Evolutionary conservation across 208 protist species (phyloP).

Genomic region (Leishmania gerbilli): DNA sequence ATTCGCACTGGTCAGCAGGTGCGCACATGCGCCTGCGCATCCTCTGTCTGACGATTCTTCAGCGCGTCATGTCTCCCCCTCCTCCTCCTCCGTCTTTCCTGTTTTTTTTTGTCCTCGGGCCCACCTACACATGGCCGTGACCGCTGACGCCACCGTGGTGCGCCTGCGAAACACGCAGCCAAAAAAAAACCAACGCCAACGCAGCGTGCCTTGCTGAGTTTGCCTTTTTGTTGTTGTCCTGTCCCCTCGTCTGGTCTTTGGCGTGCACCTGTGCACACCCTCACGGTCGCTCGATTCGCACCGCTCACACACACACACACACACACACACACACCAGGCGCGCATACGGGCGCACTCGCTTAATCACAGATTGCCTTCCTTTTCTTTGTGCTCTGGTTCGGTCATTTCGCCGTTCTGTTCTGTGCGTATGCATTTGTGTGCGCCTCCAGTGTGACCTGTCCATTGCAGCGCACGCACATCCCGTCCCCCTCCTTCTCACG

Average conservation of each 20-base stretch:
- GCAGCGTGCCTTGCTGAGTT: neutral
- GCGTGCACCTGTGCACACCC: no score
- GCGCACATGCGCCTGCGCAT: neutral
- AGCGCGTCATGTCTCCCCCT: neutral
- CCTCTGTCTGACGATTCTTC: neutral
- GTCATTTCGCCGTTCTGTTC: neutral
- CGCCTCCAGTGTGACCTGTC: neutral
- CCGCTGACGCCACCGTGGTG: neutral
- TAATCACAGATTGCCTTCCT: neutral
- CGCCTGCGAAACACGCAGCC: neutral
- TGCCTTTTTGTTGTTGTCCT: neutral
- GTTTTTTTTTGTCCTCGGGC: neutral
- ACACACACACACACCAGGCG: constrained; percentile 2
- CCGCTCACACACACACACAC: constrained; percentile 8
- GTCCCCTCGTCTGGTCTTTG: neutral
- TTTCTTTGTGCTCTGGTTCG: neutral
- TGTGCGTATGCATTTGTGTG: neutral
- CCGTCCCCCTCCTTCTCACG: neutral
- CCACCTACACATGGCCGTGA: neutral
- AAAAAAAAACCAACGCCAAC: neutral
- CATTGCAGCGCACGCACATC: neutral
- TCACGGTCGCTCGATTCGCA: neutral
- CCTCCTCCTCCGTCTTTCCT: neutral
- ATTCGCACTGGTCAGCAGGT: neutral
- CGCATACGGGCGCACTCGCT: neutral